Evolutionary conservation across 2,329 filamentous ascomycete species (phyloP).

Genomic region (Tolypocladium guangdongense): DNA sequence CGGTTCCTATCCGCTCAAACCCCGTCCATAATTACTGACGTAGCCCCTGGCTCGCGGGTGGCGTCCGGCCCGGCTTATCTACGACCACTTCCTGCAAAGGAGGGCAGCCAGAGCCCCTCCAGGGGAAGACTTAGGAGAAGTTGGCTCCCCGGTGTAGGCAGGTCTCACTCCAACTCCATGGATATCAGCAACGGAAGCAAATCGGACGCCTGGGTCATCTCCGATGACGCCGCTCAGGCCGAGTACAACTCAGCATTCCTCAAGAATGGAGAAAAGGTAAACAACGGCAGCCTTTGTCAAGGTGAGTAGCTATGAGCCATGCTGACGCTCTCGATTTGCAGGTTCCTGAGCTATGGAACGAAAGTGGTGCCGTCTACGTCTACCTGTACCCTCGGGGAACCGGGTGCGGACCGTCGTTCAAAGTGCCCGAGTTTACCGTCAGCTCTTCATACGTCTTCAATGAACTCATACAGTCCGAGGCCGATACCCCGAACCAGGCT

Average conservation of each 20-base stretch:
- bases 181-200: conserved; percentile 14
- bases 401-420: conserved; percentile 47
- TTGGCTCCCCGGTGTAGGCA: conserved; percentile 38
- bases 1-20: conserved; percentile 40
- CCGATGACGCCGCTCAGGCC: conserved; percentile 34
- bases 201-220: conserved; percentile 42
- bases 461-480: conserved; percentile 38
- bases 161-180: conserved; percentile 40
- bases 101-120: conserved; percentile 31
- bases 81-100: conserved; percentile 13
- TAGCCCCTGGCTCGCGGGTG: conserved; percentile 17
- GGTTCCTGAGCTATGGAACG: conserved; percentile 58
- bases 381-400: conserved; percentile 43
- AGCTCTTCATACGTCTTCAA: conserved; percentile 43
- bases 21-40: conserved; percentile 15
- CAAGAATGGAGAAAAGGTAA: conserved; percentile 43
- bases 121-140: conserved; percentile 38
- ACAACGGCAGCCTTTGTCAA: background rate
- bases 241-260: conserved; percentile 47
- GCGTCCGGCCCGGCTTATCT: conserved; percentile 19
- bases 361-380: conserved; percentile 44
- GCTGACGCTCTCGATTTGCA: conserved; percentile 13
- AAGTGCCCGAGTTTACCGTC: conserved; percentile 42
- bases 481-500: conserved; percentile 17
- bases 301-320: background rate